Evolutionary conservation across 805 yeast species (phyloP).

Genomic region (Candida boidinii): DNA sequence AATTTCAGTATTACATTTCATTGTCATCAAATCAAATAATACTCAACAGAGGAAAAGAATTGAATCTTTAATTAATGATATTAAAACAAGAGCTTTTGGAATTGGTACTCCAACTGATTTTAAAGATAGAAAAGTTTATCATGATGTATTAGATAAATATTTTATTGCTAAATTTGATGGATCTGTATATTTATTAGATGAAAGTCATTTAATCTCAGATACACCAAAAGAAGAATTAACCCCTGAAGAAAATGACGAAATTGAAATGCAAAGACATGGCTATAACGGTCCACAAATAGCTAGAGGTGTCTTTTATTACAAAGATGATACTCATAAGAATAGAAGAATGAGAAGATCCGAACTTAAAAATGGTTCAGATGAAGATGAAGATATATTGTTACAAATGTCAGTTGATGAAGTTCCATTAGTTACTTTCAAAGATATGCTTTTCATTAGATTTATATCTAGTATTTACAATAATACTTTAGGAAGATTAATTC

Average conservation of each 20-base stretch:
- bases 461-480: constrained; percentile 37
- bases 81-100: constrained; percentile 49
- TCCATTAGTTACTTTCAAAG: constrained; percentile 38
- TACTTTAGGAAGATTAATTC: constrained; percentile 33
- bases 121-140: constrained; percentile 32
- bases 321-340: constrained; percentile 5
- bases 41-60: constrained; percentile 52
- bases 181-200: constrained; percentile 42
- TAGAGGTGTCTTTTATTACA: too few relatives aligned
- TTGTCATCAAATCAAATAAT: constrained; percentile 44
- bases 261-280: too few relatives aligned
- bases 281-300: too few relatives aligned
- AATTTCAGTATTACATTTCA: constrained; percentile 49
- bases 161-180: constrained; percentile 53
- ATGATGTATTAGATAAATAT: constrained; percentile 36
- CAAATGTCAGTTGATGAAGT: constrained; percentile 40
- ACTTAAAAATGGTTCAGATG: not conserved
- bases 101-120: constrained; percentile 38
- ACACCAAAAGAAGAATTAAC: constrained; percentile 18
- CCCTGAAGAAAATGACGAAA: constrained; percentile 14
- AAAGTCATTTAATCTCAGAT: too few relatives aligned
- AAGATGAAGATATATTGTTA: constrained; percentile 27
- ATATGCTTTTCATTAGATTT: constrained; percentile 33
- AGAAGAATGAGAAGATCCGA: constrained; percentile 10
- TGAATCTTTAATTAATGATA: constrained; percentile 34